Percentiles rank a stretch among this genome's conserved stretches.
These are phyloP conservation scores for Skeletonema marinoi DNA, from an alignment of 108 stramenopile species.

Conservation along the genomic window DNA sequence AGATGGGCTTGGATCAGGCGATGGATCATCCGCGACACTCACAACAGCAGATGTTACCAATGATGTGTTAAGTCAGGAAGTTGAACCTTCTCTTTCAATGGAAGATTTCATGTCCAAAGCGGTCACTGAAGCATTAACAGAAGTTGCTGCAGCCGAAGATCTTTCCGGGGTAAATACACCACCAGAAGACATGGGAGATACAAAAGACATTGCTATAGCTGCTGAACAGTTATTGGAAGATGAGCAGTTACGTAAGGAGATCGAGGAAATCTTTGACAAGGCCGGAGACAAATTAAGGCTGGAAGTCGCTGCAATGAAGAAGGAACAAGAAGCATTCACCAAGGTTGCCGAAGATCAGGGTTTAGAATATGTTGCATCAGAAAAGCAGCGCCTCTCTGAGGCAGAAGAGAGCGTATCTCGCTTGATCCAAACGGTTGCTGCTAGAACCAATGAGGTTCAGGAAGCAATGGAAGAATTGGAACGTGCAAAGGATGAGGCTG, in stretches of 20 bases:
- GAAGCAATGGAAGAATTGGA: constrained; percentile 49
- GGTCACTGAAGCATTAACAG: constrained; percentile 29
- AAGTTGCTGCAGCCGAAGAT: constrained; percentile 21
- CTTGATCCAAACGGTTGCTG: constrained; percentile 40
- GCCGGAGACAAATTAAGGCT: constrained; percentile 30
- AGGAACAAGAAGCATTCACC: constrained; percentile 37
- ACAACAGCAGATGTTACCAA: constrained; percentile 40
- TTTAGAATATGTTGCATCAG: constrained; percentile 25
- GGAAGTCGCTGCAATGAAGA: constrained; percentile 37
- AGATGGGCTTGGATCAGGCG: constrained; percentile 31
- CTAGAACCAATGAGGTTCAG: constrained; percentile 35
- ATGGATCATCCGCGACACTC: background rate
- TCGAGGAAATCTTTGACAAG: constrained; percentile 41
- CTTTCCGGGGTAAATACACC: background rate
- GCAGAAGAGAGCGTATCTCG: constrained; percentile 41
- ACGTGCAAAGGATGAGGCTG: constrained; percentile 28
- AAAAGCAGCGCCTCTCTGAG: constrained; percentile 40
- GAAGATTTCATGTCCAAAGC: constrained; percentile 41
- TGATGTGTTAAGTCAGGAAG: constrained; percentile 37
- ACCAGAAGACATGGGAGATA: background rate
- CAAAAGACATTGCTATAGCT: constrained; percentile 18
- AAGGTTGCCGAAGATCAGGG: constrained; percentile 29
- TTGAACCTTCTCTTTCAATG: constrained; percentile 32
- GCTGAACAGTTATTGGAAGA: constrained; percentile 26
- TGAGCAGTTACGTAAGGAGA: constrained; percentile 29